phyloP scores from a whole-genome alignment of 257 asterid species.

The Ehretia macrophylla region DNA sequence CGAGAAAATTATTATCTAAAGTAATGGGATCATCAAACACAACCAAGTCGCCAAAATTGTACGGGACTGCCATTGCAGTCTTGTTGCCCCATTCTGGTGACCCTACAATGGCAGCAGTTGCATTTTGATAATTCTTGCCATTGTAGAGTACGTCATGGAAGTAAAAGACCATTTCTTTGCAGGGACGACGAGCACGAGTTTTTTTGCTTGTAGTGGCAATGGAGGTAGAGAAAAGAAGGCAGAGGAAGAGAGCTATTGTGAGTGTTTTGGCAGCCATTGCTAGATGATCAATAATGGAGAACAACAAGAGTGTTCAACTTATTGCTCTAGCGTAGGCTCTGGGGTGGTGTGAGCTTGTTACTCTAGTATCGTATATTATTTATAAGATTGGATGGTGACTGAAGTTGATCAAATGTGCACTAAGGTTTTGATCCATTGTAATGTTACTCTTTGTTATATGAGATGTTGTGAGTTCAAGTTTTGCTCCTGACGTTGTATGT shows the following conservation, averaged over 20 bases:
- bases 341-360: no score
- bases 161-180: constrained; percentile 50
- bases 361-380: no score
- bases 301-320: no score
- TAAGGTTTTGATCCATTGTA: no score
- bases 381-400: no score
- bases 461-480: no score
- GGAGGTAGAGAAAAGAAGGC: constrained; percentile 5
- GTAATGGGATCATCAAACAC: constrained; percentile 84
- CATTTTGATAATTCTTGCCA: constrained; percentile 56
- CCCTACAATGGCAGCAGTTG: constrained; percentile 66
- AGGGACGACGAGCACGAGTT: constrained; percentile 38
- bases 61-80: constrained; percentile 37
- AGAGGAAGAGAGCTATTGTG: constrained; percentile 10
- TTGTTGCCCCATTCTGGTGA: constrained; percentile 66
- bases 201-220: not conserved
- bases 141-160: constrained; percentile 78
- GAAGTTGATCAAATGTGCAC: no score
- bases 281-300: not conserved
- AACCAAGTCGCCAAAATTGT: constrained; percentile 56
- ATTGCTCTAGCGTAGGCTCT: no score
- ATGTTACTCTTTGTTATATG: no score
- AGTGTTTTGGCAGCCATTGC: constrained; percentile 24
- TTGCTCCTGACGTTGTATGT: no score
- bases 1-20: constrained; percentile 61